Base-by-base conservation (phyloP, 331 rosid genomes). In the Acacia pycnantha region DNA sequence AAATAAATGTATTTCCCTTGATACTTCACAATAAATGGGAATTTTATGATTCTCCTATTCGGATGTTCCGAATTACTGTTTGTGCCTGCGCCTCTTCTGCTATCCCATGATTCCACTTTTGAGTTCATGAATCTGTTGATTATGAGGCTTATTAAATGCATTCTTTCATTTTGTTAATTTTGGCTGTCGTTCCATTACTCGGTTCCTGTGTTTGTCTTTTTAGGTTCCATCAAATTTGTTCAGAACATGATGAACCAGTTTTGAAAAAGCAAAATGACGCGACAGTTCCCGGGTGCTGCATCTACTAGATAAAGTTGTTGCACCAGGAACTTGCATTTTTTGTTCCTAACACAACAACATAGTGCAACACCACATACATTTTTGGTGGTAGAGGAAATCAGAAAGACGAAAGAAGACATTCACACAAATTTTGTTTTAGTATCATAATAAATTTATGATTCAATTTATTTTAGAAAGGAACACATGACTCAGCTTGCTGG, bases 211-310 rank as follows among this genome's bases (percentile, higher is more conserved):
- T 64, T 31, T 21, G 43, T 71, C n/a, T 59, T 83, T 81, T 77
- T 88, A 92, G 98, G 90, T 93, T 88, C 86, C 98, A 5, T 85
- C 96, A 40, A 87, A 85, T 86, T 85, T 92, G 86, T 93, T 93
- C 88, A 91, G 79, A 88, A 82, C 73, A 62, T 56, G 79, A 70
- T 88, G 84, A 82, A 66, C 76, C 11, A 22, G 61, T 44, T 37
- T 56, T 85, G 37, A 14, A 73, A 66, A 81, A 70, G 65, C 21
- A 19, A 56, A 47, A 48, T 53, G 81, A 59, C 53, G 74, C 15
- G 21, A 54, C 74, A 8, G 73, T 66, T 80, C 46, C 81, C 81
- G 53, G 27, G 50, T 46, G 67, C 75, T 37, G 79, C 87, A 74
- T 68, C 64, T 79, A 47, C 54, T 58, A 44, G 73, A 53, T 78